phyloP scores from a whole-genome alignment of 306 rosid genomes.

The Acmispon strigosus region DNA sequence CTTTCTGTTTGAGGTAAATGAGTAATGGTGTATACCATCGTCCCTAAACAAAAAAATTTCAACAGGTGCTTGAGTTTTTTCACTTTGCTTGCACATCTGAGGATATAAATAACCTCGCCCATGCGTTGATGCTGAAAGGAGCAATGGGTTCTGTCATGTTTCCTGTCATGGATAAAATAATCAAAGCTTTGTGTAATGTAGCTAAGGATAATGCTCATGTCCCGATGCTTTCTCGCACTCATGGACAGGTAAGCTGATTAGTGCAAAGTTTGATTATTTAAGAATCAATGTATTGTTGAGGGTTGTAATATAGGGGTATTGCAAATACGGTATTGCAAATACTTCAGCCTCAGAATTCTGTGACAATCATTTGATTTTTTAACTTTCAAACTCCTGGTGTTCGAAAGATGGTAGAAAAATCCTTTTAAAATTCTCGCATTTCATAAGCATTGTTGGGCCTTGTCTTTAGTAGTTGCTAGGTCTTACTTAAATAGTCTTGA shows the following conservation, averaged over 20 bases:
- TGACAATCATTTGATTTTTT: neutral
- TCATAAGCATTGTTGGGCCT: neutral
- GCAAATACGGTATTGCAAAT: slow-evolving; percentile 1
- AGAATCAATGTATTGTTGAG: neutral
- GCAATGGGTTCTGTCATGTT: slow-evolving; percentile 51
- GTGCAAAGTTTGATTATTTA: neutral
- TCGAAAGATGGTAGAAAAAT: neutral
- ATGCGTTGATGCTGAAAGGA: slow-evolving; percentile 83
- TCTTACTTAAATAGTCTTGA: neutral
- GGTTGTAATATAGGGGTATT: neutral
- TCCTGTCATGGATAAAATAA: slow-evolving; percentile 63
- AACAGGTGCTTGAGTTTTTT: slow-evolving; percentile 80
- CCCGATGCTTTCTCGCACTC: slow-evolving; percentile 85
- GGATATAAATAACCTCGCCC: slow-evolving; percentile 87
- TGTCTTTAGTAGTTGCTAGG: neutral
- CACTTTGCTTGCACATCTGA: slow-evolving; percentile 93
- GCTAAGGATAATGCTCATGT: slow-evolving; percentile 69
- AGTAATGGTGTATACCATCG: neutral
- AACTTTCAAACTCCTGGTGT: neutral
- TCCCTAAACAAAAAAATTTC: neutral
- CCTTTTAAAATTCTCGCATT: neutral
- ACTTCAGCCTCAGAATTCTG: neutral
- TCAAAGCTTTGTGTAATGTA: slow-evolving; percentile 44
- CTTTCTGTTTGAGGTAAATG: neutral
- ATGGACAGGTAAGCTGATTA: slow-evolving; percentile 66